A percentile compares a stretch with the other conserved stretches of the same genome.
phyloP scores from a whole-genome alignment of 1,284 basidiomycete species.

The Acaromyces ingoldii region DNA sequence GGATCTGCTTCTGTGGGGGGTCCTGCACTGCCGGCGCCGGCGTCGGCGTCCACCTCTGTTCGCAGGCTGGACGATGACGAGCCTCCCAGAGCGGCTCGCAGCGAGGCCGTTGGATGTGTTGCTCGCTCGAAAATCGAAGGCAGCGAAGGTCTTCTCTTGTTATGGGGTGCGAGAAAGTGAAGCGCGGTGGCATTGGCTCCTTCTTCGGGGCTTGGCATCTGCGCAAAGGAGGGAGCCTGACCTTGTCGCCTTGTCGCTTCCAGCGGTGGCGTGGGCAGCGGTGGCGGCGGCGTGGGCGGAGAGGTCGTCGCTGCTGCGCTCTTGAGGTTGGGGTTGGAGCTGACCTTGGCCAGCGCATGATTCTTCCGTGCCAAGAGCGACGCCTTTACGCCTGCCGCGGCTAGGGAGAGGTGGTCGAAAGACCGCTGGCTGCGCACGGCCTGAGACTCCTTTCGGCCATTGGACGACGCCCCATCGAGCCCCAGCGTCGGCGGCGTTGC shows the following conservation, averaged over 20 bases:
- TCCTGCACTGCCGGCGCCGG: no score
- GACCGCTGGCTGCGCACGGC: constrained; percentile 5
- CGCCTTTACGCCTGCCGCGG: constrained; percentile 13
- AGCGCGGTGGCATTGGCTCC: no score
- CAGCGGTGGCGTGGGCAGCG: constrained; percentile 2
- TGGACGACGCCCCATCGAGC: background rate
- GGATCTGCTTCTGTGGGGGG: no score
- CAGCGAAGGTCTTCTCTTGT: constrained; percentile 30
- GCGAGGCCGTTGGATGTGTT: constrained; percentile 32
- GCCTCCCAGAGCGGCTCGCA: constrained; percentile 28
- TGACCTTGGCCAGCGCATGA: constrained; percentile 15
- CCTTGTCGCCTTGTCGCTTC: background rate
- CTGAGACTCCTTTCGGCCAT: background rate
- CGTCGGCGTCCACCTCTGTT: no score
- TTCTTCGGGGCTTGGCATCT: background rate
- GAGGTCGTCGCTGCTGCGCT: background rate
- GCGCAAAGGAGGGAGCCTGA: background rate
- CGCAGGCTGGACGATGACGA: no score
- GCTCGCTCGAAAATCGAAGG: constrained; percentile 42
- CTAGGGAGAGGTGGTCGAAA: constrained; percentile 10
- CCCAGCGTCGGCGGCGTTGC: background rate
- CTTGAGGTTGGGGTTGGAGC: constrained; percentile 32
- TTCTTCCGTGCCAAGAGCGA: constrained; percentile 11
- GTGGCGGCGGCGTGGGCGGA: constrained; percentile 9
- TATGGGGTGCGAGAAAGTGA: constrained; percentile 12